Conservation (phyloP, 148 eudicot genomes). For the Hydrangea macrophylla region DNA sequence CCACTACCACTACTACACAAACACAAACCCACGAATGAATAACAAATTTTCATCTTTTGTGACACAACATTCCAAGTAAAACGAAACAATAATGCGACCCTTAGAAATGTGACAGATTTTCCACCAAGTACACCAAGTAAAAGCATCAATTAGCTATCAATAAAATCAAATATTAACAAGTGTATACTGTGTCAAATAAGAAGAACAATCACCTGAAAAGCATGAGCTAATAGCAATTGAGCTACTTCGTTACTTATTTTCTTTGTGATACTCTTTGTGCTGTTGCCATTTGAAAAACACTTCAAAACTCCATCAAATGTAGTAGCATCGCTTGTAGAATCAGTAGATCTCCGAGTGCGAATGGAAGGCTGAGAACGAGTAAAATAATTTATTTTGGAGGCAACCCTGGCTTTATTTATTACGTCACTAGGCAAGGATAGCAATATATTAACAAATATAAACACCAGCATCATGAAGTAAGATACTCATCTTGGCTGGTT, state of each 20-base stretch:
- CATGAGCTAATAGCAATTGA: conserved; percentile 70
- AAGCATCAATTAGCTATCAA: background rate
- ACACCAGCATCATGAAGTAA: background rate
- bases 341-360: conserved; percentile 54
- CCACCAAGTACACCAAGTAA: background rate
- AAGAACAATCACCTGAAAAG: conserved; percentile 61
- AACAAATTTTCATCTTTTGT: too few species aligned
- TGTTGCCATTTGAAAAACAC: conserved; percentile 44
- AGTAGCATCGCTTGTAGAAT: conserved; percentile 33
- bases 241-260: conserved; percentile 58
- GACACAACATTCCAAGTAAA: background rate
- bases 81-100: background rate
- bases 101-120: background rate
- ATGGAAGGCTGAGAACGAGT: conserved; percentile 48
- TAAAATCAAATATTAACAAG: background rate
- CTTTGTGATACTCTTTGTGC: conserved; percentile 52
- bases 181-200: background rate
- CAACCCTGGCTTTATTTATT: background rate
- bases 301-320: conserved; percentile 52
- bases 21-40: background rate
- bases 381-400: background rate
- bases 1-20: background rate
- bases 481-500: background rate
- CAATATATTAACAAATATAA: background rate
- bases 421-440: background rate